A percentile compares a stretch with the other conserved stretches of the same genome.
These are phyloP conservation scores for Ceratopteris richardii DNA, from an alignment of 75 land plant species.

Conservation along the genomic window DNA sequence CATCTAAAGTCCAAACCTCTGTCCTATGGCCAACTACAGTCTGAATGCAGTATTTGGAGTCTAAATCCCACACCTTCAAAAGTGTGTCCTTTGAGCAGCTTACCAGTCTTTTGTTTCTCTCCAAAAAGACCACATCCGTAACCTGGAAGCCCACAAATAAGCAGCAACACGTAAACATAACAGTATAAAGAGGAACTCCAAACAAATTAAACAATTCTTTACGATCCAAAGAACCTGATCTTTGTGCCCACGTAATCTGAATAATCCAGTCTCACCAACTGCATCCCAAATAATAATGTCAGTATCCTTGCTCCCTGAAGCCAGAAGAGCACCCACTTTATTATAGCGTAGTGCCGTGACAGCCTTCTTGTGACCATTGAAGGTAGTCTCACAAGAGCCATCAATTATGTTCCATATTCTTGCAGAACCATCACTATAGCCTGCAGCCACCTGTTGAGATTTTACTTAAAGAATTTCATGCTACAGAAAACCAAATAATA, in stretches of 20 bases:
- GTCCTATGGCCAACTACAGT: slow-evolving; percentile 79
- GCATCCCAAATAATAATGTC: slow-evolving; percentile 96
- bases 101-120: slow-evolving; percentile 69
- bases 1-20: slow-evolving; percentile 96
- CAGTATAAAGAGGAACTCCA: too few species aligned
- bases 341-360: slow-evolving; percentile 64
- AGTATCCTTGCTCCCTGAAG: slow-evolving; percentile 94
- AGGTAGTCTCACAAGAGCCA: slow-evolving; percentile 71
- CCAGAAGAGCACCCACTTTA: slow-evolving; percentile 70
- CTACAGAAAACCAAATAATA: too few species aligned
- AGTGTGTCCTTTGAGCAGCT: slow-evolving; percentile 93
- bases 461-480: too few species aligned
- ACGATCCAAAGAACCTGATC: slow-evolving; percentile 58
- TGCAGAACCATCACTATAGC: slow-evolving; percentile 84
- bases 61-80: slow-evolving; percentile 92
- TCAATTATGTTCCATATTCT: slow-evolving; percentile 78
- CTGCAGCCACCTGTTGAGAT: slow-evolving; percentile 69
- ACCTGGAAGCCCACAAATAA: slow-evolving; percentile 43
- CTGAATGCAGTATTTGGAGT: slow-evolving; percentile 84
- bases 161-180: not conserved
- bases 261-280: slow-evolving; percentile 86
- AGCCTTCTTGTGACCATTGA: slow-evolving; percentile 89
- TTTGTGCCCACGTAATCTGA: slow-evolving; percentile 80
- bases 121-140: slow-evolving; percentile 89
- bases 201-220: too few species aligned